These are phyloP conservation scores for Trichosanthes cucumerina DNA, from an alignment of 306 rosid species.

Conservation along the genomic window DNA sequence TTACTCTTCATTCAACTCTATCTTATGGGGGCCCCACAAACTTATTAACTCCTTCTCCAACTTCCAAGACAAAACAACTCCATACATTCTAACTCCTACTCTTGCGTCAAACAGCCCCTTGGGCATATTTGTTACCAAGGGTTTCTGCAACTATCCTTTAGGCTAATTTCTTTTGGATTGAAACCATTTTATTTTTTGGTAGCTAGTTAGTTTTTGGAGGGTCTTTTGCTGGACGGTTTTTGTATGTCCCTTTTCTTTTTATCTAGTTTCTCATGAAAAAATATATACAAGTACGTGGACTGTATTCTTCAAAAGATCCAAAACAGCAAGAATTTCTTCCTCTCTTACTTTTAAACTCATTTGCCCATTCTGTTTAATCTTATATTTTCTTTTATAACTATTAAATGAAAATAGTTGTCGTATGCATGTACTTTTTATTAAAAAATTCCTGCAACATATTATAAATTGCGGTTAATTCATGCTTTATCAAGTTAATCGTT, in stretches of 20 bases:
- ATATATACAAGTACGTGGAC: background rate
- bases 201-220: background rate
- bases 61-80: too few relatives aligned
- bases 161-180: background rate
- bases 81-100: too few relatives aligned
- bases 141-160: background rate
- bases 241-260: background rate
- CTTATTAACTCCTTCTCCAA: too few relatives aligned
- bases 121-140: background rate
- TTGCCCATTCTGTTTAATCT: background rate
- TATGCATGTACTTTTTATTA: background rate
- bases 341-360: background rate
- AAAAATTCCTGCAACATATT: background rate
- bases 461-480: background rate
- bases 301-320: background rate
- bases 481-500: background rate
- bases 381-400: too few relatives aligned
- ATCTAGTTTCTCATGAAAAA: too few relatives aligned
- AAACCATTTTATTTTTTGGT: background rate
- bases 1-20: too few relatives aligned
- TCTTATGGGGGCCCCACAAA: too few relatives aligned
- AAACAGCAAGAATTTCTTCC: background rate
- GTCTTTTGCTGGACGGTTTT: background rate
- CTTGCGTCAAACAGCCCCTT: too few relatives aligned
- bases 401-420: too few relatives aligned